Percentiles rank a stretch among this genome's conserved stretches.
Conservation (phyloP, 345 rosid species). For the sweet orange (Citrus sinensis) region DVS_A1.0 CM039168.1:27606001-27606500, state of each 20-base stretch:
- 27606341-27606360: constrained; percentile 33
- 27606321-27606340: constrained; percentile 41
- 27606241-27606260: background rate
- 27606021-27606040: constrained; percentile 45
- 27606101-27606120: constrained; percentile 4
- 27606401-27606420: background rate
- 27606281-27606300: constrained; percentile 91
- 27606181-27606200: background rate
- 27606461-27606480: too few species aligned
- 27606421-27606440: constrained; percentile 1
- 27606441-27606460: background rate
- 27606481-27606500: too few species aligned
- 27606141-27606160: background rate
- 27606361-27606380: constrained; percentile 97
- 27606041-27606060: constrained; percentile 49
- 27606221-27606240: background rate
- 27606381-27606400: background rate
- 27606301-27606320: constrained; percentile 46
- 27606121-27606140: constrained; percentile 1
- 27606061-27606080: background rate
- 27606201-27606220: background rate
- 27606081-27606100: background rate
- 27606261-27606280: constrained; percentile 58
- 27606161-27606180: constrained; percentile 6
- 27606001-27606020: constrained; percentile 57